These are phyloP conservation scores for Cucurbita moschata DNA, from an alignment of 306 rosid genomes.

Conservation along the genomic window DNA sequence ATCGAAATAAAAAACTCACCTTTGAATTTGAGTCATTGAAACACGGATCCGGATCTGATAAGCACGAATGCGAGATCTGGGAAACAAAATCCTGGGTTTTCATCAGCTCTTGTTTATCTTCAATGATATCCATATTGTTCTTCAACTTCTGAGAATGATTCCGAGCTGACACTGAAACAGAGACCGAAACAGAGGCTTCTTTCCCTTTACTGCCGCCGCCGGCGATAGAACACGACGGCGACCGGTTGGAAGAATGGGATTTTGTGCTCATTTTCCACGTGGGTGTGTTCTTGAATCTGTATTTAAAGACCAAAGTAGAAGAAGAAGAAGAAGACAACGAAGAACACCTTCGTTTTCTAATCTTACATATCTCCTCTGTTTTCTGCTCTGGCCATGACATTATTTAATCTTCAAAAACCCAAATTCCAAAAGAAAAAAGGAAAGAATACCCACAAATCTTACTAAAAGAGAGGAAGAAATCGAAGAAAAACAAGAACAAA, in stretches of 20 bases:
- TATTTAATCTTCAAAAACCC: constrained; percentile 5
- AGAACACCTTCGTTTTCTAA: constrained; percentile 50
- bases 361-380: constrained; percentile 24
- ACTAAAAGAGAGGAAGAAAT: neutral
- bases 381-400: constrained; percentile 36
- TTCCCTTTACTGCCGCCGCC: constrained; percentile 24
- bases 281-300: constrained; percentile 47
- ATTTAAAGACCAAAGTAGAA: constrained; percentile 27
- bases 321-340: constrained; percentile 55
- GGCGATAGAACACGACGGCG: constrained; percentile 1
- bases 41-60: constrained; percentile 47
- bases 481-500: neutral
- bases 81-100: constrained; percentile 19
- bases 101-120: constrained; percentile 8
- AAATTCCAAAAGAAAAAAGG: neutral
- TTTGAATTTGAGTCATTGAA: constrained; percentile 30
- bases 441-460: neutral
- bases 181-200: constrained; percentile 24
- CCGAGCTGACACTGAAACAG: constrained; percentile 48
- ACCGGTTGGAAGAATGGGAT: constrained; percentile 2
- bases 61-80: constrained; percentile 19
- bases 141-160: constrained; percentile 27
- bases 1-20: constrained; percentile 18
- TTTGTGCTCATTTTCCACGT: constrained; percentile 37
- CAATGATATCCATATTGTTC: constrained; percentile 18